Evolutionary conservation across 805 yeast species (phyloP), one percentile per base, ranked within the genome.

Genomic region (Vanderwaltozyma tropicalis): DNA sequence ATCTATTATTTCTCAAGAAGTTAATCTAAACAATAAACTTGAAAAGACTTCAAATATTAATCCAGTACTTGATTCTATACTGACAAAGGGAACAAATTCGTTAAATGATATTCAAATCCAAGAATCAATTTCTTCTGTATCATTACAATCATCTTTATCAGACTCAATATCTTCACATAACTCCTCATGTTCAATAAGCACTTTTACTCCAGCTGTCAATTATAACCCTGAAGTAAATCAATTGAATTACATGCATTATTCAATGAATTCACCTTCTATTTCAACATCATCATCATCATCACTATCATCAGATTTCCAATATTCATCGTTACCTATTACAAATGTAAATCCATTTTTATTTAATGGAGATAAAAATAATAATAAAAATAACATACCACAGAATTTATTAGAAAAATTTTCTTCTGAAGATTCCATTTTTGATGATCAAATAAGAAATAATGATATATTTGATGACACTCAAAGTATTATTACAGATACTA

Each of bases 171-270:
- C 32, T 3, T 31, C 33, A 20, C 28, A 31, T 15, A n/a, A n/a
- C n/a, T 31, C 39, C 12, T 31, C 39, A 19, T 18, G n/a, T 19
- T 36, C 39, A 26, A 14, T 36, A 21, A 26, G 31, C 13, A 22
- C 19, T 9, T 14, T 24, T 8, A 11, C n/a, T n/a, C n/a, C n/a
- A n/a, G n/a, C n/a, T n/a, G n/a, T n/a, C n/a, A 20, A 31, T 31
- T n/a, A 31, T 14, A 8, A 18, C 4, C 16, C 5, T 28, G 13
- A 28, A 6, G 16, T 17, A 6, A 29, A 8, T 16, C 32, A 2
- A 29, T 25, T 30, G 22, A 31, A 17, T 18, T 31, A 21, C 16
- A 25, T 26, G 4, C 20, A 15, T 25, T 31, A 19, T 14, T 14
- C 12, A 18, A 21, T 25, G 19, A 35, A 17, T 16, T 28, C 32